These are phyloP conservation scores for Aspergillus niger DNA, from an alignment of 2,329 filamentous ascomycete species.

Conservation along the genomic window DNA sequence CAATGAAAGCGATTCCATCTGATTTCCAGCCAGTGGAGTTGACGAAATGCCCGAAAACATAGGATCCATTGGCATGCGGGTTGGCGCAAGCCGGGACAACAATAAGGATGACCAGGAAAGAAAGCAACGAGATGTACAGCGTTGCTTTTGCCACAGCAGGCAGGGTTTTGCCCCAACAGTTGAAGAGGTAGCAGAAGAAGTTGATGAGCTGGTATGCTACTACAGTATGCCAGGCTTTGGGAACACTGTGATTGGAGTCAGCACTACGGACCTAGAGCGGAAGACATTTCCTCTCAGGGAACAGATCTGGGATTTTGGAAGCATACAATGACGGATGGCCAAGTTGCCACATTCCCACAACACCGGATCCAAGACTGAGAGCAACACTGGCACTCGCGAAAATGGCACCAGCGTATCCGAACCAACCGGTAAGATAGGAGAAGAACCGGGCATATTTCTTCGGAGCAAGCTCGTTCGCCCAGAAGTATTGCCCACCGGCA, in stretches of 20 bases:
- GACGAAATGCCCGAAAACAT: constrained; percentile 56
- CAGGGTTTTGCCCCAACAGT: constrained; percentile 44
- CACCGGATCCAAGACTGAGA: constrained; percentile 50
- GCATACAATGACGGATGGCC: constrained; percentile 56
- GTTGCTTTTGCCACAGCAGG: constrained; percentile 46
- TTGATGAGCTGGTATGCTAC: constrained; percentile 52
- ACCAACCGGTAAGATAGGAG: constrained; percentile 53
- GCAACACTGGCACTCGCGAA: constrained; percentile 58
- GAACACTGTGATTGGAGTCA: constrained; percentile 27
- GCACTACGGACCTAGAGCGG: constrained; percentile 11
- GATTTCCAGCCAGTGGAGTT: constrained; percentile 55
- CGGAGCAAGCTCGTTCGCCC: constrained; percentile 52
- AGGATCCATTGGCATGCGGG: constrained; percentile 49
- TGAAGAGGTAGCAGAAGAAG: constrained; percentile 53
- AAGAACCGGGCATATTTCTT: constrained; percentile 48
- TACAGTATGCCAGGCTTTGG: constrained; percentile 41
- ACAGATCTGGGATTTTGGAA: not conserved
- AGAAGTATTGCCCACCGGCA: constrained; percentile 56
- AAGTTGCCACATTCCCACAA: constrained; percentile 56
- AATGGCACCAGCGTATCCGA: constrained; percentile 57
- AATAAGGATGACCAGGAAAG: constrained; percentile 53
- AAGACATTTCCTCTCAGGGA: not conserved
- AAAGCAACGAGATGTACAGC: constrained; percentile 51
- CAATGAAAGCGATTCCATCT: constrained; percentile 55
- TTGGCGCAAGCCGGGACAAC: constrained; percentile 50